A percentile compares a stretch with the other conserved stretches of the same genome.
Evolutionary conservation across 2,329 filamentous ascomycete genomes (phyloP).

Genomic region (Exutisphaerella laricina): DNA sequence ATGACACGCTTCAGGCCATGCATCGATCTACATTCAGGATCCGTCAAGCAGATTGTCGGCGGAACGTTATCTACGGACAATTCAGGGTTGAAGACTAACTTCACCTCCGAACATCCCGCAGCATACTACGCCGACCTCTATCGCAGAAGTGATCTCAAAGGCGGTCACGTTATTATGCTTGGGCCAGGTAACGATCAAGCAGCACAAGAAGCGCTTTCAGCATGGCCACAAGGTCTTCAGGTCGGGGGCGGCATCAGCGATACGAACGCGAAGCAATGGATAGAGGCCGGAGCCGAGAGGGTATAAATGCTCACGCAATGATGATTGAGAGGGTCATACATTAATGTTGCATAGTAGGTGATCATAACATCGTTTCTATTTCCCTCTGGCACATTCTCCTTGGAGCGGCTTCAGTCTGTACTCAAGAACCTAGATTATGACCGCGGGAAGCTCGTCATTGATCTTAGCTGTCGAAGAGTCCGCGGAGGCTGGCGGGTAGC

Average conservation of each 20-base stretch:
- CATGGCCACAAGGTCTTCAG: conserved; percentile 78
- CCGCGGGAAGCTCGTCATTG: conserved; percentile 79
- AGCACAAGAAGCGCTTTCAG: conserved; percentile 66
- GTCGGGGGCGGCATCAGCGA: conserved; percentile 92
- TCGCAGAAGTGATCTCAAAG: conserved; percentile 63
- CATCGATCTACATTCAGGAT: conserved; percentile 94
- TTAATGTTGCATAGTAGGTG: conserved; percentile 56
- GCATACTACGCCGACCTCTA: conserved; percentile 79
- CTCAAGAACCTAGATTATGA: conserved; percentile 67
- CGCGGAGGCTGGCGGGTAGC: conserved; percentile 87
- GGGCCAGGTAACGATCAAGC: conserved; percentile 80
- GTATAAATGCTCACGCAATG: conserved; percentile 43
- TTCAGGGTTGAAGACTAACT: conserved; percentile 72
- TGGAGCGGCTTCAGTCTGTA: conserved; percentile 67
- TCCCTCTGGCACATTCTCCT: conserved; percentile 74
- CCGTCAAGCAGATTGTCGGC: conserved; percentile 97
- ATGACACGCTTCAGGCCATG: conserved; percentile 97
- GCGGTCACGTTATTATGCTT: conserved; percentile 95
- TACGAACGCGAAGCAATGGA: conserved; percentile 77
- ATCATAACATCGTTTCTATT: conserved; percentile 97
- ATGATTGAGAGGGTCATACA: not conserved
- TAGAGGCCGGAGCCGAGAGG: conserved; percentile 82
- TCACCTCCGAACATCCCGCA: conserved; percentile 77
- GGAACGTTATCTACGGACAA: conserved; percentile 64
- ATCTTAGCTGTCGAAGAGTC: conserved; percentile 80